phyloP scores from a whole-genome alignment of 306 rosid genomes.

The Fragaria ananassa region DNA sequence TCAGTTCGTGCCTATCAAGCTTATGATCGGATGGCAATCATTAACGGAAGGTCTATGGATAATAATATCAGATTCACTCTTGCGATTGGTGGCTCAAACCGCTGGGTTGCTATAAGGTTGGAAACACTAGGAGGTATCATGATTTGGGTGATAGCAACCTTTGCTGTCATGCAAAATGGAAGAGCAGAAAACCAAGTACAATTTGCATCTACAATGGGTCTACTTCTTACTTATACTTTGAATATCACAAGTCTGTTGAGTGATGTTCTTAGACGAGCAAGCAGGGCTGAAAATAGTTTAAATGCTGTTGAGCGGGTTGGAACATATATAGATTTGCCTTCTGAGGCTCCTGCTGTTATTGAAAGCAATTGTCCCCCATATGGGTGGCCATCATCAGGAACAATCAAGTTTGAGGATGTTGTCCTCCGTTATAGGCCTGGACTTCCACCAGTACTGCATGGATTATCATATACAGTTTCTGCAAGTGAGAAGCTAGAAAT shows the following conservation, averaged over 20 bases:
- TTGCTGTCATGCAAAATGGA: constrained; percentile 77
- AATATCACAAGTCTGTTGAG: constrained; percentile 75
- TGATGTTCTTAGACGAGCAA: constrained; percentile 75
- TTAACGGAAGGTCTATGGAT: constrained; percentile 79
- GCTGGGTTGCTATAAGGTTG: constrained; percentile 70
- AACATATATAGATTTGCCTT: constrained; percentile 57
- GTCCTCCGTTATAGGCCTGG: constrained; percentile 81
- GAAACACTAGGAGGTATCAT: constrained; percentile 82
- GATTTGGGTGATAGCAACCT: constrained; percentile 83
- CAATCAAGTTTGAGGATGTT: constrained; percentile 68
- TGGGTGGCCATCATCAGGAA: constrained; percentile 83
- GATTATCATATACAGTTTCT: constrained; percentile 57
- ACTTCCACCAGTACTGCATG: constrained; percentile 84
- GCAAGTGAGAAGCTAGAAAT: constrained; percentile 83
- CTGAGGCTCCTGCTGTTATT: constrained; percentile 67
- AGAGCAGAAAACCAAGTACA: constrained; percentile 46
- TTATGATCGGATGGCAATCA: constrained; percentile 66
- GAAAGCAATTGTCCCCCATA: constrained; percentile 69
- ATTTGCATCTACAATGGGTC: constrained; percentile 83
- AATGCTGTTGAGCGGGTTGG: constrained; percentile 89
- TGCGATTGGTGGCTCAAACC: constrained; percentile 53
- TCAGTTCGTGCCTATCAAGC: constrained; percentile 80
- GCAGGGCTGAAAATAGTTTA: constrained; percentile 78
- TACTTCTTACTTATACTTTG: constrained; percentile 77
- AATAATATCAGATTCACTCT: constrained; percentile 73